Conservation (phyloP, 305 asterid species). For the Fraxinus latifolia region DNA sequence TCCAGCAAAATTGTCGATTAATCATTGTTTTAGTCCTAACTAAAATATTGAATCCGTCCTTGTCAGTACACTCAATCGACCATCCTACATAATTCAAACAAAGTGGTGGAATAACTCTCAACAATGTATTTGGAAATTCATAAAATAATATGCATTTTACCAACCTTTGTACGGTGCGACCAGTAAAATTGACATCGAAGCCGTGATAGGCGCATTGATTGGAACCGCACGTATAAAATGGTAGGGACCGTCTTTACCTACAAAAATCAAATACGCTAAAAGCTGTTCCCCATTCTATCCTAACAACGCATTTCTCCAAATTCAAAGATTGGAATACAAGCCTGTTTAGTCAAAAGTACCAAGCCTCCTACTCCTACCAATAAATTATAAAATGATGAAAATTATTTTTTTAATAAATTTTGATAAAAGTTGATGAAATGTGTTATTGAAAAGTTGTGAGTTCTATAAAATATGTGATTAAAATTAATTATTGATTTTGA, state of each 20-base stretch:
- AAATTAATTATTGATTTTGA: no score
- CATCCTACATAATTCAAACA: no score
- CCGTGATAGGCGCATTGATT: constrained; percentile 54
- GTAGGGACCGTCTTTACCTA: constrained; percentile 20
- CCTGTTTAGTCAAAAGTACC: background rate
- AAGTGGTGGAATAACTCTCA: background rate
- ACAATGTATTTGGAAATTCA: no score
- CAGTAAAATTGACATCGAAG: constrained; percentile 2
- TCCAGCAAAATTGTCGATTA: no score
- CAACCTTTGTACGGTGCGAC: background rate
- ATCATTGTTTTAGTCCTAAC: background rate
- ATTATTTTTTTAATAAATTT: no score
- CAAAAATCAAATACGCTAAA: background rate
- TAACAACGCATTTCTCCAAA: background rate
- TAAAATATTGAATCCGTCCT: background rate
- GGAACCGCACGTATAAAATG: constrained; percentile 5
- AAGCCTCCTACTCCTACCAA: background rate
- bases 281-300: background rate
- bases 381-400: no score
- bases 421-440: no score
- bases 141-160: background rate
- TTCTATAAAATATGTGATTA: no score
- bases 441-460: no score
- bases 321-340: background rate
- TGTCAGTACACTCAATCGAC: background rate